Conservation (phyloP, 805 yeast genomes). For the Naumovozyma baii region DNA sequence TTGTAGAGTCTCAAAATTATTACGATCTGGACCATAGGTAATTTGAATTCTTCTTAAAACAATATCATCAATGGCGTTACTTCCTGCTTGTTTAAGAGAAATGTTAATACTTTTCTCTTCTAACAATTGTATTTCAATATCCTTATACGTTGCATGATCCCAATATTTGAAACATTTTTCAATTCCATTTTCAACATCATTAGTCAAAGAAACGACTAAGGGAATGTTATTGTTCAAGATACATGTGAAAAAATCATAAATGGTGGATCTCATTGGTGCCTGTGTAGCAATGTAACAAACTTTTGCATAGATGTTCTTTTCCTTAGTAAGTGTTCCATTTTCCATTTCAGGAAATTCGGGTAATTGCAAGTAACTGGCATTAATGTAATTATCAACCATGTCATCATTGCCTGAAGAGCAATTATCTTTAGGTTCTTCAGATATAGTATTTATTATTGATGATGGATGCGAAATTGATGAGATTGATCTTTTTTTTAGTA, state of each 20-base stretch:
- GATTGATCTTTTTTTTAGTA: slow-evolving; percentile 30
- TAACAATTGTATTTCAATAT: slow-evolving; percentile 19
- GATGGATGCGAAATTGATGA: slow-evolving; percentile 1
- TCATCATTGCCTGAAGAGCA: slow-evolving; percentile 5
- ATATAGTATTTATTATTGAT: background rate
- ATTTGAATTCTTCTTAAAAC: slow-evolving; percentile 33
- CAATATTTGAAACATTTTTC: slow-evolving; percentile 81
- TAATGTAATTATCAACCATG: slow-evolving; percentile 53
- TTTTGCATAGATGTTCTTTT: slow-evolving; percentile 19
- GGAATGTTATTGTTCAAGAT: slow-evolving; percentile 53
- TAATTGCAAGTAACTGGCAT: slow-evolving; percentile 62
- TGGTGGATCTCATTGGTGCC: slow-evolving; percentile 71
- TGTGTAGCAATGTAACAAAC: slow-evolving; percentile 72
- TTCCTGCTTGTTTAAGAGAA: background rate
- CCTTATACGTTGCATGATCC: slow-evolving; percentile 46
- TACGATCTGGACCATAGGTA: slow-evolving; percentile 22
- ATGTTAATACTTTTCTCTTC: slow-evolving; percentile 11
- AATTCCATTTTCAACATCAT: slow-evolving; percentile 63
- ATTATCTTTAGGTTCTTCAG: background rate
- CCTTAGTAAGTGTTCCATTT: slow-evolving; percentile 3
- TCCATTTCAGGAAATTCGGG: slow-evolving; percentile 11
- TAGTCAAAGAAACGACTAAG: slow-evolving; percentile 65
- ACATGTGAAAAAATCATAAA: slow-evolving; percentile 79
- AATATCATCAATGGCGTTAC: slow-evolving; percentile 6
- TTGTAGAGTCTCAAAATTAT: slow-evolving; percentile 48